These are phyloP conservation scores for Fusarium graminum DNA, from an alignment of 2,329 filamentous ascomycete species.

Conservation along the genomic window DNA sequence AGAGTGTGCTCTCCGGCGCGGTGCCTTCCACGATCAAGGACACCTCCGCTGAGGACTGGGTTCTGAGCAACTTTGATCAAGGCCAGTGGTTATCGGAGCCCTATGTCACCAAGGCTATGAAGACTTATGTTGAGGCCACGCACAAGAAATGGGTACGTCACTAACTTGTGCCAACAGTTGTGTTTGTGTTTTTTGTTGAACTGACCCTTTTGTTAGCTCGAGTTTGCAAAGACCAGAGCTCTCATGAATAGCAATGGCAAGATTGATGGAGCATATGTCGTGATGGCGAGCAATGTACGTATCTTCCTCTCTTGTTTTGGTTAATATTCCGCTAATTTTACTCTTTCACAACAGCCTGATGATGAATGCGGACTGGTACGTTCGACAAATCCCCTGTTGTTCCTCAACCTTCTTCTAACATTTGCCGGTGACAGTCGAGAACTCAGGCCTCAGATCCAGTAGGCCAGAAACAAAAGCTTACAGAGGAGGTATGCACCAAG, in stretches of 20 bases:
- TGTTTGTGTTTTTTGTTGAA: neutral
- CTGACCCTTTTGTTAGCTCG: neutral
- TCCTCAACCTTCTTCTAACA: neutral
- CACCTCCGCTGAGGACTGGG: neutral
- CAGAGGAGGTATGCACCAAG: conserved; percentile 1
- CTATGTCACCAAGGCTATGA: conserved; percentile 8
- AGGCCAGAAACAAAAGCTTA: neutral
- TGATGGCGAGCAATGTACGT: conserved; percentile 10
- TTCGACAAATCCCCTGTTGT: neutral
- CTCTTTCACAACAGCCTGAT: neutral
- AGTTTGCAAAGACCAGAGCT: conserved; percentile 11
- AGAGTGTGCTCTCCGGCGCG: conserved; percentile 1
- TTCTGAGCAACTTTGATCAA: neutral
- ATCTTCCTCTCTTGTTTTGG: neutral
- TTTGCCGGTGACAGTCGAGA: neutral
- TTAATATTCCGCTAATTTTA: neutral
- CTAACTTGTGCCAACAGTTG: too few relatives aligned
- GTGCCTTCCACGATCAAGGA: neutral
- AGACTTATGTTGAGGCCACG: neutral
- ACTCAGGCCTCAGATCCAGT: conserved; percentile 8
- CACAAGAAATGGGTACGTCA: conserved; percentile 10
- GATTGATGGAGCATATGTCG: neutral
- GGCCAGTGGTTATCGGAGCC: conserved; percentile 22
- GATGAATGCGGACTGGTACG: neutral
- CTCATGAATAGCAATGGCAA: neutral